Base-by-base conservation (phyloP, 805 yeast species). In the Zygosaccharomyces bisporus region DNA sequence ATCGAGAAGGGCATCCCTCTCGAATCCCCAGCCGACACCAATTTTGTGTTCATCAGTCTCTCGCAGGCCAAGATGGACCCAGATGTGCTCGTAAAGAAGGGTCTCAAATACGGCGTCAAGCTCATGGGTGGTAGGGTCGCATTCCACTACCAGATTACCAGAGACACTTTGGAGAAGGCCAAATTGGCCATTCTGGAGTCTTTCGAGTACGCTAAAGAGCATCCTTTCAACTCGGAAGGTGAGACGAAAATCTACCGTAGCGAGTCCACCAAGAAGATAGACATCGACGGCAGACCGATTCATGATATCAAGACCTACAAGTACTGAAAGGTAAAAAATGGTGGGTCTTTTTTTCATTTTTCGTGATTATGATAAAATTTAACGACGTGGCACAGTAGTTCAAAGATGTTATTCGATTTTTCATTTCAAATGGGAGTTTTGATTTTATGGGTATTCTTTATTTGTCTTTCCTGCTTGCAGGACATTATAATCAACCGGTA, bases 11-110 rank as follows among this genome's bases (percentile, higher is more conserved):
- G 81, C 8, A 75, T 85, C 45, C 64, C 70, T 21, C 67, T 86
- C 48, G 83, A 78, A 57, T 71, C 77, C n/a, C 96, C 96, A 2
- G 83, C 80, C 3, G 81, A 89, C 49, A 84, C 96, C 9, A 88
- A 83, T 61, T 87, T 90, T 64, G 89, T 90, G 34, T 86, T 86
- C 57, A 56, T 86, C 41, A 91, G 89, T 60, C 65, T 79, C 19
- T 61, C 60, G 39, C 64, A 63, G 30, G 76, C 76, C 52, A 70
- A 70, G 41, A 75, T 88, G 64, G 77, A 82, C 58, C 79, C 81
- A 20, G 74, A 66, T 14, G 70, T 71, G 23, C 66, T 86, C 45
- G 72, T 71, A 19, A 72, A 74, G 52, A 66, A 74, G 47, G 87
- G 83, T 47, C 62, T 70, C 34, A 77, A 83, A 55, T 70, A 80